Percentiles rank a stretch among this genome's conserved stretches.
These are phyloP conservation scores for Ogataea degrootiae DNA, from an alignment of 805 yeast genomes.

Conservation along the genomic window DNA sequence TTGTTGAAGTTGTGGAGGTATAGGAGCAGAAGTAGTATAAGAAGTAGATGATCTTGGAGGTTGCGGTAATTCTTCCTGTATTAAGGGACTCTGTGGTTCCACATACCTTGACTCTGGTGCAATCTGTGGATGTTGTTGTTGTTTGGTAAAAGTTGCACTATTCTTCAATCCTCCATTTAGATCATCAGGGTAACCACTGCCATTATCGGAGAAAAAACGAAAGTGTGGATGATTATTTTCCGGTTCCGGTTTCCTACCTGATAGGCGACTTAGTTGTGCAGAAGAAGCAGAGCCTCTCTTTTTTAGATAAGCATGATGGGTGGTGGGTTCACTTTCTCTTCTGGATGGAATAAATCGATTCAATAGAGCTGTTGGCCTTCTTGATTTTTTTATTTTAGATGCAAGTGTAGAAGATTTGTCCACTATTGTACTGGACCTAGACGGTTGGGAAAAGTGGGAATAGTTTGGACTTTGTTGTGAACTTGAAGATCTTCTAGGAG, in stretches of 20 bases:
- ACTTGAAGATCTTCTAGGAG: no score
- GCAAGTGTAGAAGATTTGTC: not conserved
- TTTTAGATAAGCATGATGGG: not conserved
- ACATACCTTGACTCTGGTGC: no score
- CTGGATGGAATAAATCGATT: conserved; percentile 24
- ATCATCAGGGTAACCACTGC: no score
- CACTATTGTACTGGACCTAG: not conserved
- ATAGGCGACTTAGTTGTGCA: not conserved
- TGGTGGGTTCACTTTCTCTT: conserved; percentile 22
- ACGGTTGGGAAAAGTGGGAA: no score
- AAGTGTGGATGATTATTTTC: no score
- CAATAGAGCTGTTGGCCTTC: conserved; percentile 20
- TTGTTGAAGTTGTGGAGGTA: not conserved
- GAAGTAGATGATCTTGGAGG: not conserved
- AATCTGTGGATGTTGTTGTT: no score
- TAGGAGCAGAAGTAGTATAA: not conserved
- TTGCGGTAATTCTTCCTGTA: not conserved
- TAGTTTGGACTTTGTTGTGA: no score
- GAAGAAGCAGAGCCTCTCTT: not conserved
- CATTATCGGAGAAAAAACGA: no score
- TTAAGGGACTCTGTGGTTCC: no score
- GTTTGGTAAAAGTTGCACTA: no score
- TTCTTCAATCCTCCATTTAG: no score
- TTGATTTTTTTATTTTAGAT: conserved; percentile 15
- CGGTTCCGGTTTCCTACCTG: conserved; percentile 14